Base-by-base conservation (phyloP, 2,329 filamentous ascomycete genomes). In the Clonostachys byssicola region DNA sequence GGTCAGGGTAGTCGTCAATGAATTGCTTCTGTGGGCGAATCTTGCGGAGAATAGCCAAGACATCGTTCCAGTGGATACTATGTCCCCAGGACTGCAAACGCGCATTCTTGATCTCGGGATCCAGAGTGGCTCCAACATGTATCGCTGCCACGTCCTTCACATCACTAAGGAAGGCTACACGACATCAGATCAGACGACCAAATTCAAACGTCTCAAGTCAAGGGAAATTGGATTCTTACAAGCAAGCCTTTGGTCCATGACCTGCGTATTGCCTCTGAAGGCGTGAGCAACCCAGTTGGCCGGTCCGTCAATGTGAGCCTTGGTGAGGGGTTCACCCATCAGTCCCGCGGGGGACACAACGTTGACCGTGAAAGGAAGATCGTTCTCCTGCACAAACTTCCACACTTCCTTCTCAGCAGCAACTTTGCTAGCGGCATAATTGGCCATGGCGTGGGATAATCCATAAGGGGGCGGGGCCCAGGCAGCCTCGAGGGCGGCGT, bases 41-140 rank as follows among this genome's bases (percentile, higher is more conserved):
- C 68, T 82, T 10, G 80, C 86, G 0, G 66, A 79, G 52, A 76
- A 95, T 61, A 79, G 91, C n/a, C 73, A 74, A 16, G 77, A 82
- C 42, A 74, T 95, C 17, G 89, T 42, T 50, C 47, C 7, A 61
- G 51, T 41, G 33, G 12, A 33, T 40, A 18, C 33, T 16, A n/a
- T 34, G 33, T 16, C 56, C 58, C 50, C 55, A 66, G 5, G 54
- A 54, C 38, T 58, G 57, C 5, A 65, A 38, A 5, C 63, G 59
- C 40, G 54, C 48, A 12, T 54, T 54, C 16, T 54, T 40, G 7
- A 63, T 52, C 5, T 57, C 52, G 3, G 56, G 51, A 14, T 62
- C 54, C 8, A 60, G 48, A 5, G 61, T 40, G 5, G 56, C 57
- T 3, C 57, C 58, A 5, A 65, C 52, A 36, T 66, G 61, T 16